Evolutionary conservation across 2,329 filamentous ascomycete species (phyloP), one percentile per base, ranked within the genome.

Genomic region (Lachnellula arida): DNA sequence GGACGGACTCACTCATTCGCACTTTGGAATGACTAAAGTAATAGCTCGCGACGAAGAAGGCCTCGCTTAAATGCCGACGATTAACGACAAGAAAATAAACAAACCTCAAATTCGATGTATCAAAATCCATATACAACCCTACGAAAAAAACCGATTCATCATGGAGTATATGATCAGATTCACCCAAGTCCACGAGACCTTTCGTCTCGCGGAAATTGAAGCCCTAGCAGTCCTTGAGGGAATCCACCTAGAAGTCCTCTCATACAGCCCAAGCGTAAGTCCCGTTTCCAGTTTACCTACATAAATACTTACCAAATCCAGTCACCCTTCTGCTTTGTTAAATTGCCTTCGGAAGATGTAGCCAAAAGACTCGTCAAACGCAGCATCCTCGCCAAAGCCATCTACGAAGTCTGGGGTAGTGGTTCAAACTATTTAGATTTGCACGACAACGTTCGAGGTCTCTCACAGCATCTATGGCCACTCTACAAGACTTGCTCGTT

Each of bases 121-220:
- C 25, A 15, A 11, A 40, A 3, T 15, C 25, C 15, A 17, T 25
- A 5, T 11, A 15, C n/a, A 39, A 52, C 11, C 19, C n/a, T 35
- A 12, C 22, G 34, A 39, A 17, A 22, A 35, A 19, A 37, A 22
- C 49, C 7, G 17, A 22, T 17, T 58, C 42, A 64, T 43, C 35
- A 85, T 86, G 84, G 84, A 95, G 60, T 97, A 89, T 68, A 80
- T 99, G 58, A 85, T 99, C 61, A 89, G 93, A 65, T 91, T 97
- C 70, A 88, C 87, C 46, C 94, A 97, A 73, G 79, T 82, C 56
- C 92, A 97, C 71, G 91, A 97, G 75, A 87, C 84, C n/a, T 99
- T 99, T 70, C 87, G 93, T 40, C 78, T 85, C 54, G 84, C 92
- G 3, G 94, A 99, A 72, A 81, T 96, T 14, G 77, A 93, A 67